phyloP scores from a whole-genome alignment of 2,329 filamentous ascomycete genomes.

The Curvularia eragrostidis region DNA sequence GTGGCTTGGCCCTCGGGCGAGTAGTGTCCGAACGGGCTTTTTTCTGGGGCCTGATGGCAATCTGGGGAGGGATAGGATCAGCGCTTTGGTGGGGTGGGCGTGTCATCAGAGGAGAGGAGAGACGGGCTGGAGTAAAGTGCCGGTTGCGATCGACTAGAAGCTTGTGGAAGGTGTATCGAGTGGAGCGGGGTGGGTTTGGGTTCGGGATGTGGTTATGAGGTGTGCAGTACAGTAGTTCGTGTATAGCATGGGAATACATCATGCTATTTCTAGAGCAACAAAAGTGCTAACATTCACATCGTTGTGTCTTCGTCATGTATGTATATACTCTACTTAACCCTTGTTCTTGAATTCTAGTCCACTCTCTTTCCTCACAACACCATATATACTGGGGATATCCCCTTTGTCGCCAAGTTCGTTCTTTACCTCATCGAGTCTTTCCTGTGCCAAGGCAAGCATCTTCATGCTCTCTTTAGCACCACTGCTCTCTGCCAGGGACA shows the following conservation, averaged over 20 bases:
- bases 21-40: not conserved
- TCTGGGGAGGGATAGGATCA: no score
- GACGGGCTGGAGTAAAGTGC: not conserved
- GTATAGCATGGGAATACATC: no score
- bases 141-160: not conserved
- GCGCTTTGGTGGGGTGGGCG: slow-evolving; percentile 2
- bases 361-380: slow-evolving; percentile 74
- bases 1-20: slow-evolving; percentile 14
- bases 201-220: not conserved
- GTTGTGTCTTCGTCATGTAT: not conserved
- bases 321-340: slow-evolving; percentile 6
- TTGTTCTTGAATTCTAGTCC: slow-evolving; percentile 72
- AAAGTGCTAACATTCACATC: not conserved
- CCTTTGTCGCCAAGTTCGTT: slow-evolving; percentile 72
- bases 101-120: not conserved
- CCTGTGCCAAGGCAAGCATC: slow-evolving; percentile 71
- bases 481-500: slow-evolving; percentile 66
- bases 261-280: not conserved
- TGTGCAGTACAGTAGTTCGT: no score
- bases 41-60: no score
- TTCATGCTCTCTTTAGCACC: slow-evolving; percentile 64
- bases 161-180: slow-evolving; percentile 7
- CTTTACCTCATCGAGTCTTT: slow-evolving; percentile 71
- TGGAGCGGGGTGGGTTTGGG: not conserved
- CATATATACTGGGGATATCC: slow-evolving; percentile 84